A percentile compares a stretch with the other conserved stretches of the same genome.
These are phyloP conservation scores for Lentinula edodes DNA, from an alignment of 768 basidiomycete genomes.

Conservation along the genomic window DNA sequence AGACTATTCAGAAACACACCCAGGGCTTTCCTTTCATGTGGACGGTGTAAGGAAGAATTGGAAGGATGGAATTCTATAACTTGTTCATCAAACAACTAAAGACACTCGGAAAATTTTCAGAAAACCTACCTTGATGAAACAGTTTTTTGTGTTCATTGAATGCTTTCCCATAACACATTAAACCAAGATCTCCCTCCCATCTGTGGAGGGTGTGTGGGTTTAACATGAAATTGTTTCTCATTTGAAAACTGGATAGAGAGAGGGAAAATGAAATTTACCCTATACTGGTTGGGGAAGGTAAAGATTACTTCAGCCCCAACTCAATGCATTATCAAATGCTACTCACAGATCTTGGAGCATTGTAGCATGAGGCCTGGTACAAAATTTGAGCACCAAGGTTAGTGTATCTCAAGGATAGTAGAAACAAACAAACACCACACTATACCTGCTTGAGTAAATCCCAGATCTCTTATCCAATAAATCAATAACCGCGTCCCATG, in stretches of 20 bases:
- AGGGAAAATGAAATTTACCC: neutral
- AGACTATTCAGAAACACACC: neutral
- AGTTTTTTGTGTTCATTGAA: neutral
- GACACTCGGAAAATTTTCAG: too few species aligned
- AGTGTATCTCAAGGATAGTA: too few species aligned
- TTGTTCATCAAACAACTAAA: neutral
- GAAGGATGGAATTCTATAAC: neutral
- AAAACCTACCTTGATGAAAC: neutral
- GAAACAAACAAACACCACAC: neutral
- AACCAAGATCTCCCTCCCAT: constrained; percentile 8
- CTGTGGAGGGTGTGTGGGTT: too few species aligned
- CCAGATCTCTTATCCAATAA: constrained; percentile 36
- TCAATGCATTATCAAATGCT: too few species aligned
- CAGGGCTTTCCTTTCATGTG: neutral
- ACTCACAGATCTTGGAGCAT: neutral
- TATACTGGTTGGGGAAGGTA: neutral
- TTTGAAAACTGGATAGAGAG: neutral
- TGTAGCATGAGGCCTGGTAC: neutral
- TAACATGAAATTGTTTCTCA: neutral
- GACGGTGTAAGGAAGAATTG: neutral
- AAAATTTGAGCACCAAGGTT: too few species aligned
- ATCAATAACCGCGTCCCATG: constrained; percentile 29
- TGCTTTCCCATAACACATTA: constrained; percentile 6
- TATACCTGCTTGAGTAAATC: constrained; percentile 31
- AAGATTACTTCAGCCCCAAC: neutral